Percentiles rank a stretch among this genome's conserved stretches.
Evolutionary conservation across 352 stramenopile genomes (phyloP).

Genomic region (Phytopythium chamaehyphon): DNA sequence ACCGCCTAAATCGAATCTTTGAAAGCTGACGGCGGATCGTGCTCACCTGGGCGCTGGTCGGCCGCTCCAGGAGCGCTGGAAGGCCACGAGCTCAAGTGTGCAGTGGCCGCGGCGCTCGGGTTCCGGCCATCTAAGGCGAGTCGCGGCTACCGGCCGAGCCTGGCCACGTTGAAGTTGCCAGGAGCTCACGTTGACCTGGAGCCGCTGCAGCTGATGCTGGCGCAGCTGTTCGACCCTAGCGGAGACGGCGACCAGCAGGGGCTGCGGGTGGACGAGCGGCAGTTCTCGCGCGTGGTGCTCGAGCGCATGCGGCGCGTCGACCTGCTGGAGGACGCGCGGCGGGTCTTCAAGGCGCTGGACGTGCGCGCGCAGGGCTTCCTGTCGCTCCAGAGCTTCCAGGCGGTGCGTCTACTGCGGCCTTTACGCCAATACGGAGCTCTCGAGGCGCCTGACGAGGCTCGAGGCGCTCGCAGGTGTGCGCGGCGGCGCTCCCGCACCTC

Average conservation of each 20-base stretch:
- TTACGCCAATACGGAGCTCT: too few relatives aligned
- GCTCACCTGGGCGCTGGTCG: background rate
- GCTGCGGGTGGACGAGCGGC: conserved; percentile 20
- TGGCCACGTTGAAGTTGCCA: too few relatives aligned
- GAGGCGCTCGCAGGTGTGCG: conserved; percentile 19
- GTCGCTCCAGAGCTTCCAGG: conserved; percentile 53
- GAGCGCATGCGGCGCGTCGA: conserved; percentile 37
- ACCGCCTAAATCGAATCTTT: background rate
- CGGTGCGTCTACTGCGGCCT: background rate
- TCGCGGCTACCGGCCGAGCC: background rate
- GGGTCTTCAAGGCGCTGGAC: conserved; percentile 65
- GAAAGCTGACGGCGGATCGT: too few relatives aligned
- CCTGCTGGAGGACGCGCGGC: conserved; percentile 48
- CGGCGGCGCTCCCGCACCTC: conserved; percentile 31
- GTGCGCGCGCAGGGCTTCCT: conserved; percentile 57
- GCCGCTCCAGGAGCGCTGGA: conserved; percentile 29
- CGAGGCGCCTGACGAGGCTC: too few relatives aligned
- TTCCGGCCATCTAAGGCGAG: conserved; percentile 63
- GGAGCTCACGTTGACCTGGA: background rate
- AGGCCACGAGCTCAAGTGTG: conserved; percentile 59
- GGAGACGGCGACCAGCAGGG: background rate
- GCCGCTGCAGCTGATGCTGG: conserved; percentile 39
- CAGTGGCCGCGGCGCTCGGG: conserved; percentile 52
- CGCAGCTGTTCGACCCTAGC: conserved; percentile 38
- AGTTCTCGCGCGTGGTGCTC: conserved; percentile 27